Evolutionary conservation across 2,329 filamentous ascomycete genomes (phyloP), one percentile per base, ranked within the genome.

Genomic region (Chrysoporthe deuterocubensis): DNA sequence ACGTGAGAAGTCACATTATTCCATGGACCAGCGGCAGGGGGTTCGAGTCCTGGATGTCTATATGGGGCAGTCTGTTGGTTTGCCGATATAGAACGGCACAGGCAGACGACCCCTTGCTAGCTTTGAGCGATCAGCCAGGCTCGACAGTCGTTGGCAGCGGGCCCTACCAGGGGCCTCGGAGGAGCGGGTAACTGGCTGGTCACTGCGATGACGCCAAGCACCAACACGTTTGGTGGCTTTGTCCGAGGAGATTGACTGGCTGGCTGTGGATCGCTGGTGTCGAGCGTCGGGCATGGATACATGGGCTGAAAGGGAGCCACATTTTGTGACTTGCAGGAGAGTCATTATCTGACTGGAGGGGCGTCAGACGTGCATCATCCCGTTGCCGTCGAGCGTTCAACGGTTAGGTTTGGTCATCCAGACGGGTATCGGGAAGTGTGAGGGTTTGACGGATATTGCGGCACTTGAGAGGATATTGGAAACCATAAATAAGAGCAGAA

Each of bases 1-100:
- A 64, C 21, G 21, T 54, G 61, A 69, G 60, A 42, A 26, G 48
- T 67, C 61, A 64, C 67, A 64, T 67, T 67, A 61, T 50, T 40
- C 37, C 46, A 37, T 11, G 46, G 37, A 21, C 48, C 32, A 43
- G 50, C 62, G 40, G 62, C 52, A 18, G 34, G 32, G 14, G n/a
- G 14, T 44, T 32, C 43, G 5, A 21, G 57, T 11, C 2, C 62
- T 43, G 50, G 50, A 34, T 34, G 21, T n/a, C 43, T 48, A 37
- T 50, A 34, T 62, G 26, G 14, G 26, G 2, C 21, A 42, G 43
- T 13, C 14, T 21, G 21, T 8, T 32, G 13, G 13, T 34, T 34
- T 16, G 13, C 5, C 26, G 50, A 54, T 13, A 11, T 54, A 13
- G 16, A 4, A 60, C 37, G 37, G 37, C 37, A 60, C 11, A 26